phyloP scores from a whole-genome alignment of 2,329 filamentous ascomycete genomes.

The Cadophora malorum region DNA sequence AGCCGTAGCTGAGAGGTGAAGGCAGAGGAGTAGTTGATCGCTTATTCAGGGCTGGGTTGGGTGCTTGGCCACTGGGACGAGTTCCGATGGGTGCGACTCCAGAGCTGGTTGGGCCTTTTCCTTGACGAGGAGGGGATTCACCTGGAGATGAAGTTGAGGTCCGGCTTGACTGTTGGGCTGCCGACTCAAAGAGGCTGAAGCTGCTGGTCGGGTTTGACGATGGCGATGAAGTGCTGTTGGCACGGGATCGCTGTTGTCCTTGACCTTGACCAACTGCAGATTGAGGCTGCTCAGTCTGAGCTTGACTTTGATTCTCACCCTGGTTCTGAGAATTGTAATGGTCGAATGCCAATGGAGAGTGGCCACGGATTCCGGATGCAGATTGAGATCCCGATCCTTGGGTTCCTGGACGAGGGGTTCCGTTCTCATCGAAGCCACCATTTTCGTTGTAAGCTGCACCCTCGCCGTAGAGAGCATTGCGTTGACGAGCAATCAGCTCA shows the following conservation, averaged over 20 bases:
- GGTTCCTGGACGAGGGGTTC: conserved; percentile 66
- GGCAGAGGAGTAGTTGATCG: conserved; percentile 88
- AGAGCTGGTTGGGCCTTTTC: conserved; percentile 62
- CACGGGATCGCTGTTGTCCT: conserved; percentile 61
- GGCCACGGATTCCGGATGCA: conserved; percentile 70
- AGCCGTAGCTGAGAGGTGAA: conserved; percentile 83
- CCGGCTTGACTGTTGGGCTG: conserved; percentile 71
- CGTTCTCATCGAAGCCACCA: conserved; percentile 71
- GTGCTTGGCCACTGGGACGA: conserved; percentile 69
- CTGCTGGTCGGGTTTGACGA: conserved; percentile 68
- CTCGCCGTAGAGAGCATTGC: conserved; percentile 90
- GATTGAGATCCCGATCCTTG: conserved; percentile 67
- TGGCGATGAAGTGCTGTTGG: conserved; percentile 86
- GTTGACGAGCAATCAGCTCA: conserved; percentile 94
- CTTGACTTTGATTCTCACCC: conserved; percentile 35
- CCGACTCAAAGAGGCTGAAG: conserved; percentile 66
- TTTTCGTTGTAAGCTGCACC: conserved; percentile 71
- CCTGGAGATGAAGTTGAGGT: conserved; percentile 88
- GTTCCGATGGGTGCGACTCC: conserved; percentile 93
- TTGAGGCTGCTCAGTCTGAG: conserved; percentile 56
- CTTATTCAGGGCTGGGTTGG: conserved; percentile 65
- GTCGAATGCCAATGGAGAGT: conserved; percentile 83
- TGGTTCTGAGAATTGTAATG: conserved; percentile 57
- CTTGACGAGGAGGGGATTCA: conserved; percentile 76
- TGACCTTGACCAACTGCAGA: conserved; percentile 49